Base-by-base conservation (phyloP, 306 rosid species). In the Glycine latifolia region DNA sequence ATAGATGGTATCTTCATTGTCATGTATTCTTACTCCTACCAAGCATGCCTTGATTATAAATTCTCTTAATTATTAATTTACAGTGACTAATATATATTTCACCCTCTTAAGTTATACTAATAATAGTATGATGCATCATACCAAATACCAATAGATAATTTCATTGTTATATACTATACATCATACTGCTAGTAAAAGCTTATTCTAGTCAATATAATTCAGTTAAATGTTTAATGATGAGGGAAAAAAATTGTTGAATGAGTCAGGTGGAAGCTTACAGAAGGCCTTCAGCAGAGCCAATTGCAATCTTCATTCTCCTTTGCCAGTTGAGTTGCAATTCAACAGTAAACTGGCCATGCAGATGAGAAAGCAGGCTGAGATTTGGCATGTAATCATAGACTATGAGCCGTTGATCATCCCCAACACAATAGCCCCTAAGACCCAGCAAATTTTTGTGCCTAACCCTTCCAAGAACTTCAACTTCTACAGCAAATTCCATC, bases 401-500 rank as follows among this genome's bases (percentile, higher is more conserved):
- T 43, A 94, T 94, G 62, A 94, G 97, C 50, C 97, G 68, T 55
- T 92, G 93, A 84, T 92, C 97, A 48, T 87, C 86, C 48, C 94
- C 98, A 41, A 86, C 92, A 72, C 94, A 94, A 62, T 90, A 94
- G 2, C 98, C 98, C 55, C 94, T 90, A 2, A 94, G 89, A 8
- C 97, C 94, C 16, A 92, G 81, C 75, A 94, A 88, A 37, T 92
- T 94, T 72, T 94, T 94, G 89, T 94, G 98, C 87, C 93, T 79
- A 17, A 92, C 97, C 87, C 98, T 91, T 35, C 93, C 98, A 7
- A 94, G 94, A 68, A 94, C 98, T 80, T 94, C 98, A 3, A 92
- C 98, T 86, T 94, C 98, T 20, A 92, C 98, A 0, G 98, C 97
- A 73, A 94, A 94, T 78, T 94, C 98, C 98, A 92, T 92, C 86